phyloP scores from a whole-genome alignment of 2,329 filamentous ascomycete species.

The Diaporthe sp. region DNA sequence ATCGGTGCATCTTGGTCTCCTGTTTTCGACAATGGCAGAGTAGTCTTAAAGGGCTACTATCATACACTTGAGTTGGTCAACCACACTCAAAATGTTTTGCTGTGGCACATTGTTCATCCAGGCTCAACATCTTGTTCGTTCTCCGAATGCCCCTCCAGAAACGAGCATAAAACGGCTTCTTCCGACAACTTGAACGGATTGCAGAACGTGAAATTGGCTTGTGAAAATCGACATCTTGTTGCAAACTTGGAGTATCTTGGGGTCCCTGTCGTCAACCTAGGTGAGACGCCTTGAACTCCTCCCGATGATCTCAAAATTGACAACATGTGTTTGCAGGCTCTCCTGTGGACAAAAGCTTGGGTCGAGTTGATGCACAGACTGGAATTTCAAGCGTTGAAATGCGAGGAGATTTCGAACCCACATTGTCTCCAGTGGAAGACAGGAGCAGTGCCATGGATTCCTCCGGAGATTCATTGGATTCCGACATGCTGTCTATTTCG shows the following conservation, averaged over 20 bases:
- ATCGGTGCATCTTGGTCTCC: neutral
- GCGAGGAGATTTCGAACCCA: neutral
- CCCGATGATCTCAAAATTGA: neutral
- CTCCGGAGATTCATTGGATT: neutral
- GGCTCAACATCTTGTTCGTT: neutral
- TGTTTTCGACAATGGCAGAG: neutral
- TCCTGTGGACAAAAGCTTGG: neutral
- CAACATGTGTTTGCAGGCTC: neutral
- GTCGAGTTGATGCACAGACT: neutral
- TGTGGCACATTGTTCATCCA: neutral
- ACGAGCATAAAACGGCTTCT: fast-evolving
- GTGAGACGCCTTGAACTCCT: neutral
- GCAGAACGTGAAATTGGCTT: too few relatives aligned
- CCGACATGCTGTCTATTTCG: neutral
- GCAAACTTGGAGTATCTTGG: neutral
- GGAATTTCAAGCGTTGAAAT: neutral
- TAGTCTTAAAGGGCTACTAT: neutral
- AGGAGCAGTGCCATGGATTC: neutral
- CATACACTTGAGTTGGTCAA: neutral
- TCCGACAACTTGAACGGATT: neutral
- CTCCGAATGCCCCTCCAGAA: neutral
- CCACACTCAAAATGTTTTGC: neutral
- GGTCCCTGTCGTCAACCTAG: neutral
- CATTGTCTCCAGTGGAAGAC: neutral
- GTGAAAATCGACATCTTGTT: neutral